Conservation (phyloP, 352 stramenopile species). For the Globisporangium solare region DNA sequence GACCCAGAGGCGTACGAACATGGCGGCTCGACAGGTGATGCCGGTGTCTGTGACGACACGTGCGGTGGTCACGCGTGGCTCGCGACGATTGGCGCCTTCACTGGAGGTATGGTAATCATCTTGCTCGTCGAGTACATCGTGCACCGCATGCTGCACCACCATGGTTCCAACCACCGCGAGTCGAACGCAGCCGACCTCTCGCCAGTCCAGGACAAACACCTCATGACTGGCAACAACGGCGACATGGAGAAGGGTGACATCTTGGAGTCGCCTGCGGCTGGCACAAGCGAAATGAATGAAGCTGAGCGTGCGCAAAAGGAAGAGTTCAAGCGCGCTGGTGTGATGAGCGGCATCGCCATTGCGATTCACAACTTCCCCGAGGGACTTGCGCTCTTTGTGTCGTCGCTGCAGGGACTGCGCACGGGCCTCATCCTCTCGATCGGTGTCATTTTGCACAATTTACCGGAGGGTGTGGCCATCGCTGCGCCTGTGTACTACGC, state of each 20-base stretch:
- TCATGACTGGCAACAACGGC: slow-evolving; percentile 3
- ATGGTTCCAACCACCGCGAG: slow-evolving; percentile 14
- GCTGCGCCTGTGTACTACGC: slow-evolving; percentile 95
- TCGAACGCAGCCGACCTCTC: slow-evolving; percentile 22
- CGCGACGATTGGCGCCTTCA: slow-evolving; percentile 45
- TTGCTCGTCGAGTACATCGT: slow-evolving; percentile 61
- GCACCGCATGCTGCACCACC: slow-evolving; percentile 37
- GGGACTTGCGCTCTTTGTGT: slow-evolving; percentile 93
- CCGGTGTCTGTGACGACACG: slow-evolving; percentile 51
- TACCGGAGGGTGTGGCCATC: slow-evolving; percentile 93
- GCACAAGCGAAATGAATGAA: background rate
- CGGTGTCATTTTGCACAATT: slow-evolving; percentile 95
- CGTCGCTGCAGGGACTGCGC: slow-evolving; percentile 81
- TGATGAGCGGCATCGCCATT: slow-evolving; percentile 92
- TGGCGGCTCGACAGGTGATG: slow-evolving; percentile 24
- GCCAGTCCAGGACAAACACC: slow-evolving; percentile 17
- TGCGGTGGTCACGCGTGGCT: slow-evolving; percentile 59
- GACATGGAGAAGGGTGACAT: slow-evolving; percentile 20
- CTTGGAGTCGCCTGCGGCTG: slow-evolving; percentile 15
- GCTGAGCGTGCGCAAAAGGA: slow-evolving; percentile 17
- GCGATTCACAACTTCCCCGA: slow-evolving; percentile 97
- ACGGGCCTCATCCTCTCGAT: slow-evolving; percentile 89
- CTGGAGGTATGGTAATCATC: slow-evolving; percentile 57
- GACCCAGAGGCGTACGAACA: slow-evolving; percentile 69
- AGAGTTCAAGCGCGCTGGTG: slow-evolving; percentile 68